Base-by-base conservation (phyloP, 2,329 filamentous ascomycete genomes). In the Fusarium palustre region DNA sequence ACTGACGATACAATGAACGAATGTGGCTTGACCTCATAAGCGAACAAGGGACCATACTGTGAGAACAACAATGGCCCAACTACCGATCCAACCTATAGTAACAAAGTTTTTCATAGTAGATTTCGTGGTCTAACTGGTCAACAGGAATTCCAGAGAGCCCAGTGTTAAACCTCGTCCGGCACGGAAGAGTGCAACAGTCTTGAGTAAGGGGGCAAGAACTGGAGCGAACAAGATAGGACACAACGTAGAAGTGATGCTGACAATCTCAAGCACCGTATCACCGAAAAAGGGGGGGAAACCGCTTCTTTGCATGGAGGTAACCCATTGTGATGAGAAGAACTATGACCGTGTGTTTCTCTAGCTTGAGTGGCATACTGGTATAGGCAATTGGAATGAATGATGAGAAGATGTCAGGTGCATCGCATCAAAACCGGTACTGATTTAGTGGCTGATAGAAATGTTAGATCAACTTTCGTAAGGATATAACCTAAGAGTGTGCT, bases 151-250 rank as follows among this genome's bases (percentile, higher is more conserved):
- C 1, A 64, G 36, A 2, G 54, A 20, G 4, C 41, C 59, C 2
- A 65, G 10, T 0, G 7, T 39, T 0, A 48, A 49, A 3, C 48
- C 61, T 22, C 34, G 2, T 20, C 68, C 66, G 1, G 55, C 66
- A 5, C 13, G 3, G 5, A 57, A 48, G 0, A 68, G 53, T 0
- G 66, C 60, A 0, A 68, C 3, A 0, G 65, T 22, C 4, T 55
- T 69, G 0, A 68, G 50, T 2, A 61, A 13, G 11, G 65, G 66
- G 0, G 53, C 66, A 0, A 68, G 24, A 1, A 62, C 48, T 2
- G 65, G 55, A 0, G 65, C 60, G 6, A 68, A 68, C 0, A 55
- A 13, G 6, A 69, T 68, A 4, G 60, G 66, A 60, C 60, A 68
- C 0, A 69, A 7, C 0, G 60, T 68, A 0, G 60, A 65, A 4